phyloP scores from a whole-genome alignment of 768 basidiomycete species.

The Saitozyma sp. region DNA sequence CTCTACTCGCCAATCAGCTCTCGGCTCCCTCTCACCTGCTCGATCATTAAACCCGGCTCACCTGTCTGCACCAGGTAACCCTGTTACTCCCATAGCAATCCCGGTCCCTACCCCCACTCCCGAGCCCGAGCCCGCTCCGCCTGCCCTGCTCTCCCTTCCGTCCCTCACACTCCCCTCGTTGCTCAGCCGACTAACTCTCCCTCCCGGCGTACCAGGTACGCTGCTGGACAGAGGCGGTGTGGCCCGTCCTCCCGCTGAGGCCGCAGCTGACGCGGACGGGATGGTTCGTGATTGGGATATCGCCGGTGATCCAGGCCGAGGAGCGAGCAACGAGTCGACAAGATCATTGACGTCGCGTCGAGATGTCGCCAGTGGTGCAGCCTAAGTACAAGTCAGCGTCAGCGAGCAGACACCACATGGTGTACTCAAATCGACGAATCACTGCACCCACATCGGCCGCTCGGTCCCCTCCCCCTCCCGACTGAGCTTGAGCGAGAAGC shows the following conservation, averaged over 20 bases:
- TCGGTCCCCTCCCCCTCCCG: slow-evolving; percentile 30
- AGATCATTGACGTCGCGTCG: slow-evolving; percentile 71
- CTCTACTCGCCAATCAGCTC: slow-evolving; percentile 10
- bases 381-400: slow-evolving; percentile 12
- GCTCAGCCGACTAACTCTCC: slow-evolving; percentile 31
- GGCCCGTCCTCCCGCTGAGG: slow-evolving; percentile 35
- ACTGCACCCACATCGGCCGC: slow-evolving; percentile 30
- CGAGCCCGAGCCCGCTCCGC: slow-evolving; percentile 8
- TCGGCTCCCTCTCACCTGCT: neutral
- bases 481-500: slow-evolving; percentile 36
- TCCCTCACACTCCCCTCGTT: slow-evolving; percentile 20
- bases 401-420: slow-evolving; percentile 5
- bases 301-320: slow-evolving; percentile 23
- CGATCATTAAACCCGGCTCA: neutral
- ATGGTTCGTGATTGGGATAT: slow-evolving; percentile 9
- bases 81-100: neutral
- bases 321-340: slow-evolving; percentile 56
- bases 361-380: slow-evolving; percentile 55
- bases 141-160: slow-evolving; percentile 1
- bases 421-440: slow-evolving; percentile 2
- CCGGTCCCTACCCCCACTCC: slow-evolving; percentile 6
- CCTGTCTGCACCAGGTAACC: slow-evolving; percentile 25
- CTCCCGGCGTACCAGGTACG: slow-evolving; percentile 32
- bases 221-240: slow-evolving; percentile 19
- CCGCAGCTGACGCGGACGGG: slow-evolving; percentile 9